These are phyloP conservation scores for Citrullus amarus DNA, from an alignment of 306 rosid species.

Conservation along the genomic window DNA sequence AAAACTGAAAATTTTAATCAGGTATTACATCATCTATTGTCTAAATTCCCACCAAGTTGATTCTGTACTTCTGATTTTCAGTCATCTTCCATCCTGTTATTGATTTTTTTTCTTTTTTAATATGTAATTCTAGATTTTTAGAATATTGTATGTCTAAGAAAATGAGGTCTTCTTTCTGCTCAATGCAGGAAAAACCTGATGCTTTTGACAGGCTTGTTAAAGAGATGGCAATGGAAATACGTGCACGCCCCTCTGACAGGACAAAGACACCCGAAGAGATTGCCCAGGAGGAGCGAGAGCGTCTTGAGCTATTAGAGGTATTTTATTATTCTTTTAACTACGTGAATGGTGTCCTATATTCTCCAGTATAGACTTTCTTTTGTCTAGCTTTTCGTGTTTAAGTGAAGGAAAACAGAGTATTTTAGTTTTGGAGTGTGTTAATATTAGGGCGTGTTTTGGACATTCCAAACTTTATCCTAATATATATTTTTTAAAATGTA, in stretches of 20 bases:
- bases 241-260: conserved; percentile 92
- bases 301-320: conserved; percentile 71
- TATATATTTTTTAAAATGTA: no score
- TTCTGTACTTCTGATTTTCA: background rate
- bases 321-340: background rate
- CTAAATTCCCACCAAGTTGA: background rate
- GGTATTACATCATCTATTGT: conserved; percentile 25
- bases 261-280: conserved; percentile 79
- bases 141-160: background rate
- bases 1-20: conserved; percentile 19
- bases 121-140: background rate
- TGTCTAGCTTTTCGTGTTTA: background rate
- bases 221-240: conserved; percentile 63
- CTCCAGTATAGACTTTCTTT: background rate
- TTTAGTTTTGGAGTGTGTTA: no score
- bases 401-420: background rate
- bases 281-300: conserved; percentile 89
- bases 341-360: background rate
- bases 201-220: conserved; percentile 57
- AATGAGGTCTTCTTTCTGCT: conserved; percentile 13
- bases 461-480: no score
- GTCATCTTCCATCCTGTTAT: background rate
- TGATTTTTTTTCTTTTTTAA: background rate
- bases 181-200: conserved; percentile 65
- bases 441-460: no score